Conservation (phyloP, 2,329 filamentous ascomycete species). For the Claviceps sp. region DNA sequence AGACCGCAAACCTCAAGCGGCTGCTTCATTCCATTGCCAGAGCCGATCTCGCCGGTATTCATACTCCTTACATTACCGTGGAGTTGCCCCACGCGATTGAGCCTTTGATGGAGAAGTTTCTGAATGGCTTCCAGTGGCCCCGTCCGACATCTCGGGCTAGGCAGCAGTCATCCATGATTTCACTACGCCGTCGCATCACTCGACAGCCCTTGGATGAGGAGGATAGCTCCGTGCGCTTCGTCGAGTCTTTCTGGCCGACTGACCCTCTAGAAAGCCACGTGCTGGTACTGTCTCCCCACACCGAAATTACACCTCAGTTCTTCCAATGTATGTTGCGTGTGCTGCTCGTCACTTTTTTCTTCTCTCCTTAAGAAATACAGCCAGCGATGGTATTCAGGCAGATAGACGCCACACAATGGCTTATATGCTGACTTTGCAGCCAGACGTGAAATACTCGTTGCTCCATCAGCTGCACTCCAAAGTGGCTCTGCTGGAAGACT, state of each 20-base stretch:
- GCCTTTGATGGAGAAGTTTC: slow-evolving; percentile 44
- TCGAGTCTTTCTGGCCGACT: slow-evolving; percentile 80
- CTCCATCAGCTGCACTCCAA: slow-evolving; percentile 66
- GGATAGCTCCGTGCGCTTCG: slow-evolving; percentile 59
- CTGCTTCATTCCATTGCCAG: slow-evolving; percentile 61
- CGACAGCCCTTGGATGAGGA: slow-evolving; percentile 46
- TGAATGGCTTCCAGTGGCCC: slow-evolving; percentile 58
- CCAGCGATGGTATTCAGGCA: too few species aligned
- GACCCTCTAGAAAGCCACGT: slow-evolving; percentile 55
- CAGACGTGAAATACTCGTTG: slow-evolving; percentile 61
- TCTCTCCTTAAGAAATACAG: neutral
- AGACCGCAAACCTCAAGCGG: slow-evolving; percentile 62
- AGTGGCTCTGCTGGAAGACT: slow-evolving; percentile 25
- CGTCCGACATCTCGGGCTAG: slow-evolving; percentile 25
- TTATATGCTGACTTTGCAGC: neutral
- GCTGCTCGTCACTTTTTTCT: neutral
- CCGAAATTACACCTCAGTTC: slow-evolving; percentile 67
- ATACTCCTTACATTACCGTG: slow-evolving; percentile 64
- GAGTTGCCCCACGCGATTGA: slow-evolving; percentile 68
- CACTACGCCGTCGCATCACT: slow-evolving; percentile 61
- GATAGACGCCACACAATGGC: too few species aligned
- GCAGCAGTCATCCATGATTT: slow-evolving; percentile 41
- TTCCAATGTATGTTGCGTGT: slow-evolving; percentile 50
- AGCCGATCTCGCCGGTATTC: slow-evolving; percentile 62
- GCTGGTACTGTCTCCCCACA: slow-evolving; percentile 70